Percentiles rank a stretch among this genome's conserved stretches.
Conservation (phyloP, 164 flowering plant genomes). For the Buxus sempervirens region DNA sequence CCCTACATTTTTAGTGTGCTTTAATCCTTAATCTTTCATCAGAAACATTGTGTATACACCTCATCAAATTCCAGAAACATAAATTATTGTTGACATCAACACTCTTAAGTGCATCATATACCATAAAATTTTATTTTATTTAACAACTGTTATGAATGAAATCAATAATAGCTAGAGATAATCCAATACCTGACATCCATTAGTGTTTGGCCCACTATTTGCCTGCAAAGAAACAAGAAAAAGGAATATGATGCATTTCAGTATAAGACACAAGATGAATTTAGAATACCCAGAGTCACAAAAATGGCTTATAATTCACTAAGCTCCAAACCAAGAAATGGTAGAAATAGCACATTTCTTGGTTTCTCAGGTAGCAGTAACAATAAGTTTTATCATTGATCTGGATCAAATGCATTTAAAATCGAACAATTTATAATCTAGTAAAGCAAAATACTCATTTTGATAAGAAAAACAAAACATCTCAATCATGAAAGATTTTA, state of each 20-base stretch:
- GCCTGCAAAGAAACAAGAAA: slow-evolving; percentile 54
- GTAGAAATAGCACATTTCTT: too few species aligned
- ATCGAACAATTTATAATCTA: too few species aligned
- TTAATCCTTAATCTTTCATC: neutral
- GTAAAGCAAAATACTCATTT: too few species aligned
- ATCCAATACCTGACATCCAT: slow-evolving; percentile 84
- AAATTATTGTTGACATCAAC: neutral
- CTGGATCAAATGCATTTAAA: too few species aligned
- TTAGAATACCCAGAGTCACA: neutral
- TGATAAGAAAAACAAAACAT: too few species aligned
- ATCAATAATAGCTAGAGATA: neutral
- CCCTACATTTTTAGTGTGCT: neutral
- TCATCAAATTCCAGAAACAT: neutral
- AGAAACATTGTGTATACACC: neutral
- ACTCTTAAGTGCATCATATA: neutral
- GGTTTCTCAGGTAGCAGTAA: too few species aligned
- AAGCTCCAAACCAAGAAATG: neutral
- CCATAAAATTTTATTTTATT: too few species aligned
- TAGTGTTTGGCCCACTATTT: slow-evolving; percentile 85
- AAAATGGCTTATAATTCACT: neutral
- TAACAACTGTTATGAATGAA: neutral
- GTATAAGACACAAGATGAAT: neutral
- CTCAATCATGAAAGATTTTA: too few species aligned
- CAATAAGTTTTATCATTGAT: too few species aligned
- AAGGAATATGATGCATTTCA: neutral